Percentiles rank a stretch among this genome's conserved stretches.
phyloP scores from a whole-genome alignment of 1,284 basidiomycete genomes.

The Gomphus sp. region DNA sequence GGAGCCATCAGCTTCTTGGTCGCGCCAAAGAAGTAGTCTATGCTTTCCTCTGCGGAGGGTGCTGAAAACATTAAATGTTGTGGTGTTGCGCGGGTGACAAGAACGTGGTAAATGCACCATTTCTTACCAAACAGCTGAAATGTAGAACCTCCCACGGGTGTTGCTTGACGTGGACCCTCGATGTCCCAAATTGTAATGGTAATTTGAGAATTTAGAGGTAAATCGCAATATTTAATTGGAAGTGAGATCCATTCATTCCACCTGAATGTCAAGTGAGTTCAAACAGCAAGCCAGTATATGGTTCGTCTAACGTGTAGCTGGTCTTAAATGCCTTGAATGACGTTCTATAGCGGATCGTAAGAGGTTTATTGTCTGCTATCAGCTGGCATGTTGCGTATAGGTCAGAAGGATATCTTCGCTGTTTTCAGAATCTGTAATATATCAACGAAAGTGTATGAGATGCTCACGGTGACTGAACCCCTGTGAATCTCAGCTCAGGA shows the following conservation, averaged over 20 bases:
- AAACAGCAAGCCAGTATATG: background rate
- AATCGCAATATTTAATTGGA: slow-evolving; percentile 85
- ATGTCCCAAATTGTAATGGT: slow-evolving; percentile 96
- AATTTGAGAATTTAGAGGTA: slow-evolving; percentile 82
- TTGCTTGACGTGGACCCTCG: slow-evolving; percentile 62
- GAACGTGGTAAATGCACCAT: slow-evolving; percentile 40
- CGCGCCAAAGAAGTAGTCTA: slow-evolving; percentile 77
- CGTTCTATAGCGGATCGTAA: slow-evolving; percentile 86
- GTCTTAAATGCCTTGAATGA: slow-evolving; percentile 88
- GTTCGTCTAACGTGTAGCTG: slow-evolving; percentile 55
- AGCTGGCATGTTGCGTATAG: slow-evolving; percentile 90
- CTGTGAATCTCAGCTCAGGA: slow-evolving; percentile 71
- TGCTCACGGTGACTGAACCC: slow-evolving; percentile 67
- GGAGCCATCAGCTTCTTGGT: slow-evolving; percentile 77
- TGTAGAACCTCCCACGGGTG: slow-evolving; percentile 84
- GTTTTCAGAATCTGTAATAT: background rate
- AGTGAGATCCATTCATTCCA: slow-evolving; percentile 95
- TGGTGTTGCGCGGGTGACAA: background rate
- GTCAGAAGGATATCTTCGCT: slow-evolving; percentile 68
- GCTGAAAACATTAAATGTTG: slow-evolving; percentile 30
- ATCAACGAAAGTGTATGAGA: background rate
- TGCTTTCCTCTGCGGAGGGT: slow-evolving; percentile 90
- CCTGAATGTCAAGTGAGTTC: slow-evolving; percentile 29
- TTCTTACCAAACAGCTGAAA: slow-evolving; percentile 88
- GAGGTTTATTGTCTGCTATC: slow-evolving; percentile 85